Evolutionary conservation across 2,329 filamentous ascomycete species (phyloP).

Genomic region (Truncatella angustata): DNA sequence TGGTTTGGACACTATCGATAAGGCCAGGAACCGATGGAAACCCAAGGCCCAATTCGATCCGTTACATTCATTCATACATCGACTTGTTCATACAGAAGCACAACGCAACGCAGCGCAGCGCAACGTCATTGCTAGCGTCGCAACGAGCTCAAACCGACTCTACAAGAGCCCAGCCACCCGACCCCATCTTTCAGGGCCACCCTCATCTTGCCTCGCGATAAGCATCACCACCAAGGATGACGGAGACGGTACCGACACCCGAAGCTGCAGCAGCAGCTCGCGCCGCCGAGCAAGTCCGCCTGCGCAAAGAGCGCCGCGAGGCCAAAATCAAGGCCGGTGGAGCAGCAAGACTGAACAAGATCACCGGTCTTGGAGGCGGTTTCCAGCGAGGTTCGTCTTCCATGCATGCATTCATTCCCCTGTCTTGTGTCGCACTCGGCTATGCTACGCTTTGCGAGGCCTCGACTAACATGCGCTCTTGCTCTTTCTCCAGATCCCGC

Average conservation of each 20-base stretch:
- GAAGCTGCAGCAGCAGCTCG: slow-evolving; percentile 50
- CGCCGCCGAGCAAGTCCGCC: slow-evolving; percentile 64
- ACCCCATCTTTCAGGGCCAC: background rate
- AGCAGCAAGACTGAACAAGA: slow-evolving; percentile 68
- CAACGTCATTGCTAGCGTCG: slow-evolving; percentile 6
- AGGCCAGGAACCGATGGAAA: background rate
- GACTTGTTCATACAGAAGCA: background rate
- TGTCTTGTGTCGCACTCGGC: background rate
- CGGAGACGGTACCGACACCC: slow-evolving; percentile 23
- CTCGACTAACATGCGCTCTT: background rate
- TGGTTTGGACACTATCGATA: background rate
- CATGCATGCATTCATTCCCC: too few species aligned
- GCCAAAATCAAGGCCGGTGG: slow-evolving; percentile 75
- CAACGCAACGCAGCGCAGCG: background rate
- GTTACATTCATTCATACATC: background rate
- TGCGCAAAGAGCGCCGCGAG: slow-evolving; percentile 76
- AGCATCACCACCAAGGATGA: slow-evolving; percentile 18
- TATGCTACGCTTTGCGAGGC: background rate
- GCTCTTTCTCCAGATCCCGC: slow-evolving; percentile 6
- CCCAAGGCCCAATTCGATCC: background rate
- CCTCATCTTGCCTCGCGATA: background rate
- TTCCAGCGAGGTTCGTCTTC: slow-evolving; percentile 45
- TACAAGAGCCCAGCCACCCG: background rate
- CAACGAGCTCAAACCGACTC: background rate
- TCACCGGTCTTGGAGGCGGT: slow-evolving; percentile 67